Conservation (phyloP, 75 land plant species). For the Pinus albicaulis region DNA sequence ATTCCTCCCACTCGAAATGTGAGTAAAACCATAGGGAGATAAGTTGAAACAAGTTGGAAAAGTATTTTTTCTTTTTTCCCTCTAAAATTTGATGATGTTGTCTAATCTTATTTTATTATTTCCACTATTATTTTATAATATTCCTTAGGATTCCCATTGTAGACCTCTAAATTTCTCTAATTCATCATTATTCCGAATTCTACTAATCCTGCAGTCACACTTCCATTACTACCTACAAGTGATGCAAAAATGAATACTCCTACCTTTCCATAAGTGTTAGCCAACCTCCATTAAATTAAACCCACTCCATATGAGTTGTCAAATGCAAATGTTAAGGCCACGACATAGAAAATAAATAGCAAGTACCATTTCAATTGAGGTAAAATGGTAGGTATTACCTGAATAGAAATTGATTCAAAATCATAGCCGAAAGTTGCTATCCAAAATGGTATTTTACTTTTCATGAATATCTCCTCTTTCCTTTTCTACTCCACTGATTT, state of each 20-base stretch:
- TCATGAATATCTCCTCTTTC: constrained; percentile 35
- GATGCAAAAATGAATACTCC: constrained; percentile 68
- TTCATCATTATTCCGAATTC: too few species aligned
- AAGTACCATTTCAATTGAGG: constrained; percentile 56
- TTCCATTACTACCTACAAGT: constrained; percentile 54
- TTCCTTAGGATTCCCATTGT: too few species aligned
- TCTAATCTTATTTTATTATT: too few species aligned
- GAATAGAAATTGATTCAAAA: constrained; percentile 49
- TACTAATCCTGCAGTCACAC: constrained; percentile 21
- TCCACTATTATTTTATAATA: too few species aligned
- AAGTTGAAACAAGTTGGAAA: too few species aligned
- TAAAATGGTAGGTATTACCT: constrained; percentile 51
- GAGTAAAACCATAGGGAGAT: too few species aligned
- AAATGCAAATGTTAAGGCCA: constrained; percentile 73
- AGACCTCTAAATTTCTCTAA: too few species aligned
- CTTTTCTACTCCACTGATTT: constrained; percentile 21
- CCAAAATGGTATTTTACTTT: constrained; percentile 46
- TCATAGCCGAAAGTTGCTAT: constrained; percentile 46
- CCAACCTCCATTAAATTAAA: constrained; percentile 72
- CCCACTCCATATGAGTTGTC: constrained; percentile 78
- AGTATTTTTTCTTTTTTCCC: too few species aligned
- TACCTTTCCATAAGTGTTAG: constrained; percentile 69
- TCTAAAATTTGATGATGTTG: too few species aligned
- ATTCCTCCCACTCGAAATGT: too few species aligned
- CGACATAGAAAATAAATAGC: constrained; percentile 40